Conservation (phyloP, 371 early-diverging fungal genomes). For the Vittaforma corneae region DNA sequence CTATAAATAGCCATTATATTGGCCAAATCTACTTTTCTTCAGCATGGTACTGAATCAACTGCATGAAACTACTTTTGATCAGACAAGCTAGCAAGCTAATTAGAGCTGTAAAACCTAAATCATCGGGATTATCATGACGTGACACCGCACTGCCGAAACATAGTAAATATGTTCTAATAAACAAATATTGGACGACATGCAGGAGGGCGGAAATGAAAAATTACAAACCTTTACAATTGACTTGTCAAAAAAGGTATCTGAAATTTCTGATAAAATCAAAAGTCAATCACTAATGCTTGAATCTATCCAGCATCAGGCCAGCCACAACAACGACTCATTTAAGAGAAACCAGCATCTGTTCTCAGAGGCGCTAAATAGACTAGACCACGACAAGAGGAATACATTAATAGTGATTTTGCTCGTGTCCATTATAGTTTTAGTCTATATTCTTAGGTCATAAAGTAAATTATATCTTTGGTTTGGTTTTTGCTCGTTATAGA, state of each 20-base stretch:
- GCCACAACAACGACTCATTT: neutral
- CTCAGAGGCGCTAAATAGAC: neutral
- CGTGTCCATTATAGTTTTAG: neutral
- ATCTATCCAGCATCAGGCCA: neutral
- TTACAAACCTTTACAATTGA: neutral
- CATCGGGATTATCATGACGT: neutral
- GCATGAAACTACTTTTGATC: neutral
- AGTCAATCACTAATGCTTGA: neutral
- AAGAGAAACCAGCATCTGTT: neutral
- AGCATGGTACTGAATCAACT: neutral
- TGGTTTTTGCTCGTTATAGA: too few relatives aligned
- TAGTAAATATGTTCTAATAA: neutral
- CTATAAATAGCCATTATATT: neutral
- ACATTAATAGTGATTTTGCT: neutral
- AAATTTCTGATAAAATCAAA: neutral
- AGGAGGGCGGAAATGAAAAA: neutral
- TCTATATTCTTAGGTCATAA: neutral
- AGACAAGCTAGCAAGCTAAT: neutral
- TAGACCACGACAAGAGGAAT: constrained; percentile 6
- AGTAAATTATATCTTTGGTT: too few relatives aligned
- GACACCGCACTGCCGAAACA: neutral
- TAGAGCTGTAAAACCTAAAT: neutral
- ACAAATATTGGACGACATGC: neutral
- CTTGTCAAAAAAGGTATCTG: neutral
- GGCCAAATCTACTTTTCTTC: neutral